These are phyloP conservation scores for Claviceps capensis DNA, from an alignment of 2,329 filamentous ascomycete genomes.

Conservation along the genomic window DNA sequence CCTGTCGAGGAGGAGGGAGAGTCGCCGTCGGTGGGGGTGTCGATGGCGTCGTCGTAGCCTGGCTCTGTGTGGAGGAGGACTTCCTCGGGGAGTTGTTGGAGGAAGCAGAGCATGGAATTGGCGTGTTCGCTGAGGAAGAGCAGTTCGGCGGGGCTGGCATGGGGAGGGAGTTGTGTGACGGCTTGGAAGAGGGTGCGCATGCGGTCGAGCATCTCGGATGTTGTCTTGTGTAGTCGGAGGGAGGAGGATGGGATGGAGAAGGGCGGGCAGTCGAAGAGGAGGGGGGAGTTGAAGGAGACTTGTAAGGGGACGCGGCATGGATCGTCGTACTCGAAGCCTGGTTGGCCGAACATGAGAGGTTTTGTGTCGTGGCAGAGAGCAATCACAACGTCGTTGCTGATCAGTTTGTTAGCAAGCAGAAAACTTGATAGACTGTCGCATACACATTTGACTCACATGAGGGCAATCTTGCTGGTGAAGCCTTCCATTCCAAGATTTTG, in stretches of 20 bases:
- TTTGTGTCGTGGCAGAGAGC: slow-evolving; percentile 32
- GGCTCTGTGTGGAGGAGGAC: slow-evolving; percentile 9
- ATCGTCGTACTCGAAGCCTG: slow-evolving; percentile 29
- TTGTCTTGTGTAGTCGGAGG: slow-evolving; percentile 30
- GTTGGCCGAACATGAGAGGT: slow-evolving; percentile 26
- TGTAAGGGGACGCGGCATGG: slow-evolving; percentile 25
- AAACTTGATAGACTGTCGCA: not conserved
- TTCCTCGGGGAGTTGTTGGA: slow-evolving; percentile 20
- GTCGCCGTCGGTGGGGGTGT: not conserved
- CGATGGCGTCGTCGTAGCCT: not conserved
- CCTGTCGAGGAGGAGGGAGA: not conserved
- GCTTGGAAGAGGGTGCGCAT: slow-evolving; percentile 32
- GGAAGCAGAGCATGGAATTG: slow-evolving; percentile 25
- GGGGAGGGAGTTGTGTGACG: slow-evolving; percentile 25
- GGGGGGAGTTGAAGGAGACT: slow-evolving; percentile 32
- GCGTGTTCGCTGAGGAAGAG: slow-evolving; percentile 26
- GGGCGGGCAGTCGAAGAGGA: slow-evolving; percentile 27
- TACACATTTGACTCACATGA: slow-evolving; percentile 24
- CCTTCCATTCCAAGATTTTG: slow-evolving; percentile 31
- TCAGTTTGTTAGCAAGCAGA: slow-evolving; percentile 7
- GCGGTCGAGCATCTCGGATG: slow-evolving; percentile 37
- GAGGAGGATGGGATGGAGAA: slow-evolving; percentile 28
- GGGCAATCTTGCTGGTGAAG: slow-evolving; percentile 32
- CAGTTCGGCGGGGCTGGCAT: slow-evolving; percentile 21
- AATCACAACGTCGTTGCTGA: slow-evolving; percentile 33